Conservation (phyloP, 164 flowering plant species). For the Aristolochia californica region DNA sequence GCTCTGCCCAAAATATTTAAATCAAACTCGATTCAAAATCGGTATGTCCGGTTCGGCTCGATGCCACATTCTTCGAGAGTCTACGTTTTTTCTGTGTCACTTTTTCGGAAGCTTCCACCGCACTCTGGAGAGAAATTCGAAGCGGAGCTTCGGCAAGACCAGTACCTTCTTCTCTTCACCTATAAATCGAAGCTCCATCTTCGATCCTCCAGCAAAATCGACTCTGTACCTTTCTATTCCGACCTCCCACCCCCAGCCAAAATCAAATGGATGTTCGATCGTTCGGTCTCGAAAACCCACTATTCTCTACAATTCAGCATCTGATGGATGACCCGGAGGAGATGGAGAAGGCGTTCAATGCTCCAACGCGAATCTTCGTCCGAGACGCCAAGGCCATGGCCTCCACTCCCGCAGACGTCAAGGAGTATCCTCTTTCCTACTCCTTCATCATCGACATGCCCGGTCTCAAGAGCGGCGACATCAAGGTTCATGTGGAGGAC, state of each 20-base stretch:
- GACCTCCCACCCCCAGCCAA: too few relatives aligned
- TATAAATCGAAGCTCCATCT: too few relatives aligned
- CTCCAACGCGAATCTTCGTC: conserved; percentile 38
- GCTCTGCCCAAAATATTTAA: too few relatives aligned
- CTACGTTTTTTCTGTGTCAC: too few relatives aligned
- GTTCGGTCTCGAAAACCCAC: conserved; percentile 31
- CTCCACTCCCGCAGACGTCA: conserved; percentile 45
- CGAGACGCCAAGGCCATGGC: conserved; percentile 66
- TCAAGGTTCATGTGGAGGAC: conserved; percentile 47
- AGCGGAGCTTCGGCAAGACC: neutral
- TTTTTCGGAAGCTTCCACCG: conserved; percentile 1
- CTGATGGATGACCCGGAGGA: conserved; percentile 28
- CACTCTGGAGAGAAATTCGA: neutral
- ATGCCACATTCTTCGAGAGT: too few relatives aligned
- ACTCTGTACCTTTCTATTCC: too few relatives aligned
- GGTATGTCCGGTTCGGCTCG: too few relatives aligned
- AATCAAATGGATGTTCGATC: conserved; percentile 42
- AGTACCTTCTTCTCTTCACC: neutral
- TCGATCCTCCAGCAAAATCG: too few relatives aligned
- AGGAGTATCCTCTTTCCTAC: conserved; percentile 34
- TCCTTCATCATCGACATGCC: conserved; percentile 54
- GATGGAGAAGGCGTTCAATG: conserved; percentile 17
- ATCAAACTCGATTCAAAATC: too few relatives aligned
- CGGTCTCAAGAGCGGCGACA: conserved; percentile 36
- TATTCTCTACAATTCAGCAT: conserved; percentile 32